Base-by-base conservation (phyloP, 2,329 filamentous ascomycete species). In the Penicillium sp. region DNA sequence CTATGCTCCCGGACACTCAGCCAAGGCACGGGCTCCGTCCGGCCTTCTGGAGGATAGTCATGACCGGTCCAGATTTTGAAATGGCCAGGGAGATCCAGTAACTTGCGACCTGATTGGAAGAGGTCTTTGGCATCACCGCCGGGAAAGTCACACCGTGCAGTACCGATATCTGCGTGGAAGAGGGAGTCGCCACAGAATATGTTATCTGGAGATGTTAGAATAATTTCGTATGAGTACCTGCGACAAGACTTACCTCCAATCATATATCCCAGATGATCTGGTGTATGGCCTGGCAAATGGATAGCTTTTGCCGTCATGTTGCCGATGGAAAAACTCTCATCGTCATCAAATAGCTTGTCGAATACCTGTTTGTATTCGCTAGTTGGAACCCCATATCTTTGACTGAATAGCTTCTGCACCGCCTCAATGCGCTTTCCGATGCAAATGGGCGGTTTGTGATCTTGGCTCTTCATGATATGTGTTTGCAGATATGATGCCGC, bases 251-350 rank as follows among this genome's bases (percentile, higher is more conserved):
- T 60, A 67, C 69, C 66, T 63, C 82, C 83, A 52, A 87, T 80
- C 36, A 72, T 71, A 58, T 88, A 88, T 0, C 85, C 84, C 9
- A 87, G 59, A 54, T 87, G 83, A 59, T 87, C 85, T 0, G 84
- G 83, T 0, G 84, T 87, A 59, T 87, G 84, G 0, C 84, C 84
- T 0, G 85, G 84, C 0, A 88, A 76, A 60, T 87, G 83, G 0
- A 86, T 67, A 1, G 78, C 83, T 5, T 67, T 72, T 2, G 72
- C 81, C 1, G 59, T 64, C 14, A 87, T 27, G 0, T 66, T 50
- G 0, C 85, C 84, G 45, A 88, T 74, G 0, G 58, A 29, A 54
- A 87, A 85, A 0, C 52, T 61, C 54, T 86, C 82, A 34, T 84
- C 77, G 36, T 87, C 84, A 0, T 81, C 73, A 31, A 83, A 83